A percentile compares a stretch with the other conserved stretches of the same genome.
phyloP scores from a whole-genome alignment of 2,329 filamentous ascomycete species.

The Trichoderma atroviride region DNA sequence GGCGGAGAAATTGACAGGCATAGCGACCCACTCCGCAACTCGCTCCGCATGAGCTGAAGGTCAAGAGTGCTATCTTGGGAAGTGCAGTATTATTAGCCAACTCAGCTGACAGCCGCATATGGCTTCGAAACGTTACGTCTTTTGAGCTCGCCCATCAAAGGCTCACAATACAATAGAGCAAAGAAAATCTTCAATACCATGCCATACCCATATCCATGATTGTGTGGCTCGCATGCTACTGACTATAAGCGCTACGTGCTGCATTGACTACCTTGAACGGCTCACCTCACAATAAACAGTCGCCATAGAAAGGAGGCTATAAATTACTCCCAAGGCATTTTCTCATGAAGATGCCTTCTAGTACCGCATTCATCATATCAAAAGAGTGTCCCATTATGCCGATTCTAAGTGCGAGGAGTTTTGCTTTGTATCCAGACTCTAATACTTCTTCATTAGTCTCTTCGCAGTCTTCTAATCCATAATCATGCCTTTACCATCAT shows the following conservation, averaged over 20 bases:
- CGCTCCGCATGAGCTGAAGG: neutral
- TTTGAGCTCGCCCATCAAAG: neutral
- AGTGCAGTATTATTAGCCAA: neutral
- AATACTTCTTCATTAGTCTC: neutral
- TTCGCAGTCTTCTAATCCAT: neutral
- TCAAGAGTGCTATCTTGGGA: neutral
- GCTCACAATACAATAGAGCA: neutral
- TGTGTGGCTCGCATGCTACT: neutral
- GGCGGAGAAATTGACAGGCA: neutral
- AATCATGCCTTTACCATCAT: neutral
- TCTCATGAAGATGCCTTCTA: neutral
- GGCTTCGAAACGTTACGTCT: neutral
- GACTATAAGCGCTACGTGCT: neutral
- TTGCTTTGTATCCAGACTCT: neutral
- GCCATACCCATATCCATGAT: neutral
- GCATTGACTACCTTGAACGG: too few relatives aligned
- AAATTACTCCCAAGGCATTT: too few relatives aligned
- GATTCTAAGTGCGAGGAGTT: neutral
- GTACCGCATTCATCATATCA: neutral
- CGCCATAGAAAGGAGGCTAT: too few relatives aligned
- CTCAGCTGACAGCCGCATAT: neutral
- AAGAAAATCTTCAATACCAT: neutral
- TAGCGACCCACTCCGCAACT: too few relatives aligned
- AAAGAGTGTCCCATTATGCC: neutral
- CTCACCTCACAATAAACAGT: too few relatives aligned